These are phyloP conservation scores for Manihot esculenta DNA, from an alignment of 441 rosid genomes.

Conservation along the genomic window DNA sequence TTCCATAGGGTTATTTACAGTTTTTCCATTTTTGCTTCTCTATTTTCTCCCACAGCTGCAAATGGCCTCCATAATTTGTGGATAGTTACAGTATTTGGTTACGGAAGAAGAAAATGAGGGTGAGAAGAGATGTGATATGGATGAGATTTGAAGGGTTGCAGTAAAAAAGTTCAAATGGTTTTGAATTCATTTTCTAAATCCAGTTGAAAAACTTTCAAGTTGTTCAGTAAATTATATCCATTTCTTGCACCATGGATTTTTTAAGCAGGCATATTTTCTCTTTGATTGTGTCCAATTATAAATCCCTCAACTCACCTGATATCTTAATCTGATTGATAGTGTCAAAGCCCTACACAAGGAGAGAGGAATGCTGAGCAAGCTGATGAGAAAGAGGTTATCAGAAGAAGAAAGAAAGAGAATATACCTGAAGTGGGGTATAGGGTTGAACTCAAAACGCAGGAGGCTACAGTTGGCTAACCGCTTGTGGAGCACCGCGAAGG, in stretches of 20 bases:
- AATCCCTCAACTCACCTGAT: not conserved
- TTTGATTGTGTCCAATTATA: not conserved
- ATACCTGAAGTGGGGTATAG: constrained; percentile 72
- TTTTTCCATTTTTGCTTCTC: not conserved
- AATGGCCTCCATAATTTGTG: not conserved
- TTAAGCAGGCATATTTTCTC: not conserved
- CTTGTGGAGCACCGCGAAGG: constrained; percentile 65
- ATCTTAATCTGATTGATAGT: constrained; percentile 37
- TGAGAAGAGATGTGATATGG: not conserved
- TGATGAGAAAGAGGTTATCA: constrained; percentile 63
- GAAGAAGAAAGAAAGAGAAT: constrained; percentile 61
- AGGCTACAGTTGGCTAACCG: constrained; percentile 64
- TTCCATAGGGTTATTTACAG: not conserved
- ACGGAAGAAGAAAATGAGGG: not conserved
- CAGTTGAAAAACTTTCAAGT: no score
- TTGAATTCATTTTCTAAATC: no score
- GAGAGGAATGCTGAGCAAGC: constrained; percentile 73
- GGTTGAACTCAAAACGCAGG: constrained; percentile 66
- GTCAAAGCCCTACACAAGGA: constrained; percentile 66
- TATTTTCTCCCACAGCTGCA: not conserved
- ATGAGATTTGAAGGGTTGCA: not conserved
- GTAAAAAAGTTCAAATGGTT: not conserved
- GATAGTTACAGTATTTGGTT: not conserved
- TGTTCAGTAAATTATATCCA: not conserved
- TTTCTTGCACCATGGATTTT: not conserved